phyloP scores from a whole-genome alignment of 1,284 basidiomycete genomes.

The Cystobasidium slooffiae region DNA sequence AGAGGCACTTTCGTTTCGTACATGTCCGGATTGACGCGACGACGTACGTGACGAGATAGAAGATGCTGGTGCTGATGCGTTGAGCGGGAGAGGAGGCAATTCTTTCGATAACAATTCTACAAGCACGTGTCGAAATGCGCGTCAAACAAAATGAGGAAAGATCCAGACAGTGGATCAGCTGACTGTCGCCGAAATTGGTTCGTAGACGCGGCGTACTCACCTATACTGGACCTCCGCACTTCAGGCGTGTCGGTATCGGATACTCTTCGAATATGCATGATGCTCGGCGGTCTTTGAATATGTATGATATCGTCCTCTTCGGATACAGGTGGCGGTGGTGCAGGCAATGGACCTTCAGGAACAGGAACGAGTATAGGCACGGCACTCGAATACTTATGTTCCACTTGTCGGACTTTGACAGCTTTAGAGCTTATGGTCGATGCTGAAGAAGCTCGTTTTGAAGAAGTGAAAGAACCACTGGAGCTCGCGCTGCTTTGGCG shows the following conservation, averaged over 20 bases:
- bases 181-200: background rate
- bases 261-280: background rate
- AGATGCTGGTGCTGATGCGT: conserved; percentile 21
- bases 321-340: too few relatives aligned
- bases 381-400: too few relatives aligned
- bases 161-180: background rate
- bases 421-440: background rate
- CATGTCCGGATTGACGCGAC: conserved; percentile 11
- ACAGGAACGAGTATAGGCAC: too few relatives aligned
- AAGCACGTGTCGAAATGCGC: background rate
- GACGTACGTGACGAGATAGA: background rate
- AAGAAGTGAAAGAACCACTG: background rate
- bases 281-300: background rate
- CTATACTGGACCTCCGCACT: background rate
- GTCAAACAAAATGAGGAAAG: background rate
- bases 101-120: conserved; percentile 12
- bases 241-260: background rate
- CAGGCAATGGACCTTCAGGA: too few relatives aligned
- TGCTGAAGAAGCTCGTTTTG: background rate
- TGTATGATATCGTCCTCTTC: background rate
- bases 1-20: conserved; percentile 7
- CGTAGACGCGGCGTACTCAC: background rate
- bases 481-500: conserved; percentile 3
- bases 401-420: too few relatives aligned
- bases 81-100: conserved; percentile 23